Evolutionary conservation across 1,284 basidiomycete genomes (phyloP).

Genomic region (Ceratobasidium sp.): DNA sequence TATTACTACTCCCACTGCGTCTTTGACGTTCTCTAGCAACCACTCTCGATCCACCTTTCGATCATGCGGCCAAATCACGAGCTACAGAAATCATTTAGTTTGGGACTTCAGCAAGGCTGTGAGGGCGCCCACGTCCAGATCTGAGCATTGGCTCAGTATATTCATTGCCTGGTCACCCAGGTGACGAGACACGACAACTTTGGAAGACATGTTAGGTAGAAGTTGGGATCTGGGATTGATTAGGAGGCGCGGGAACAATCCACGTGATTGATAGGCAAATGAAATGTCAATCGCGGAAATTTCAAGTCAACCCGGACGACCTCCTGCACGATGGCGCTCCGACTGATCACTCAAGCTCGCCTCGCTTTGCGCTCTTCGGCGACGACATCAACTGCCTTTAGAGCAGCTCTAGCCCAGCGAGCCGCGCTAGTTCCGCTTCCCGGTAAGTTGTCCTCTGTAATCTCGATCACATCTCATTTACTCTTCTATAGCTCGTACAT

Average conservation of each 20-base stretch:
- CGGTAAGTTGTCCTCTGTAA: background rate
- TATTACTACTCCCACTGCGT: constrained; percentile 75
- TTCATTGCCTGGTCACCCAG: constrained; percentile 57
- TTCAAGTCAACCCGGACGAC: constrained; percentile 3
- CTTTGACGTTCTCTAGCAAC: constrained; percentile 81
- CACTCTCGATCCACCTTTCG: constrained; percentile 76
- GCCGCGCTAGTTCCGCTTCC: constrained; percentile 21
- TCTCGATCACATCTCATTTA: background rate
- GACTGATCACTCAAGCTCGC: constrained; percentile 29
- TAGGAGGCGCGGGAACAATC: background rate
- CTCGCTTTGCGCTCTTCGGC: constrained; percentile 8
- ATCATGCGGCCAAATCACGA: constrained; percentile 81
- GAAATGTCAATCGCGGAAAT: constrained; percentile 18
- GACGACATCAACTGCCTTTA: background rate
- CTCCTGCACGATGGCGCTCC: constrained; percentile 31
- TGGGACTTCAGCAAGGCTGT: constrained; percentile 10
- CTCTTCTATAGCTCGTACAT: constrained; percentile 22
- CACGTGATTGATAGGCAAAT: constrained; percentile 15
- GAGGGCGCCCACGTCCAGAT: constrained; percentile 52
- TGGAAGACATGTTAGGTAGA: constrained; percentile 48
- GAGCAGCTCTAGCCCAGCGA: constrained; percentile 23
- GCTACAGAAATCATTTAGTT: constrained; percentile 58
- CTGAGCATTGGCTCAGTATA: background rate
- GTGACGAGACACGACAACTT: constrained; percentile 56
- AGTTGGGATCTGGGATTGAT: background rate